Percentiles rank a stretch among this genome's conserved stretches.
These are phyloP conservation scores for Pseudopyrenochaeta lycopersici DNA, from an alignment of 2,329 filamentous ascomycete species.

Conservation along the genomic window DNA sequence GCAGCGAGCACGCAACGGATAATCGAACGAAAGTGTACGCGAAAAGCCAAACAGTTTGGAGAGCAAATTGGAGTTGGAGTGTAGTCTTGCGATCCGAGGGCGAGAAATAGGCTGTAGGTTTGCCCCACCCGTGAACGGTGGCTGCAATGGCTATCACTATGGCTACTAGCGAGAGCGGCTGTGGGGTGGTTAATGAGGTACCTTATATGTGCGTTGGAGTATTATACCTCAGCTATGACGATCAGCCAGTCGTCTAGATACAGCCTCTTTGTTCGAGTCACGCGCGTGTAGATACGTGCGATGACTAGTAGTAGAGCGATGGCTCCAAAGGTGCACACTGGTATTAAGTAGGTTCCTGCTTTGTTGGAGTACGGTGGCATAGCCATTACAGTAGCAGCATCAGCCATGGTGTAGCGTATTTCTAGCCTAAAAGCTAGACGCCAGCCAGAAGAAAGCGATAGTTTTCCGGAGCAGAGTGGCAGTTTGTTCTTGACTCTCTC, in stretches of 20 bases:
- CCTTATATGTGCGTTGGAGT: not conserved
- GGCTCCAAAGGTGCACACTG: constrained; percentile 25
- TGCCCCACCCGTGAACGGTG: constrained; percentile 33
- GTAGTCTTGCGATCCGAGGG: constrained; percentile 17
- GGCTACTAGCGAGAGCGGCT: constrained; percentile 25
- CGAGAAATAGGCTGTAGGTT: constrained; percentile 24
- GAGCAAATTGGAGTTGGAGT: constrained; percentile 32
- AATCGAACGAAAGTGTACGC: constrained; percentile 30
- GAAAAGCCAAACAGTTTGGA: constrained; percentile 37
- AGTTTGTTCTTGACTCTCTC: not conserved
- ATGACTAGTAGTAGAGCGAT: constrained; percentile 29
- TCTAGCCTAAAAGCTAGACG: not conserved
- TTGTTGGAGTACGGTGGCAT: constrained; percentile 31
- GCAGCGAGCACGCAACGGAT: constrained; percentile 35
- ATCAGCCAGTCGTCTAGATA: constrained; percentile 40
- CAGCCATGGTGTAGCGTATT: constrained; percentile 5
- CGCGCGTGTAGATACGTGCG: constrained; percentile 30
- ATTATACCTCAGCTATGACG: constrained; percentile 31
- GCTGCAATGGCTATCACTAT: constrained; percentile 24
- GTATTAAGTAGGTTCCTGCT: constrained; percentile 27
- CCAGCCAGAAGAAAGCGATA: not conserved
- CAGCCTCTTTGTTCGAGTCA: constrained; percentile 22
- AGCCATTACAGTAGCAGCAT: not conserved
- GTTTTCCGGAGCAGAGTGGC: not conserved
- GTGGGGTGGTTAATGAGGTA: not conserved